These are phyloP conservation scores for Rhodamnia rubescens DNA, from an alignment of 345 rosid genomes.

Conservation along the genomic window DNA sequence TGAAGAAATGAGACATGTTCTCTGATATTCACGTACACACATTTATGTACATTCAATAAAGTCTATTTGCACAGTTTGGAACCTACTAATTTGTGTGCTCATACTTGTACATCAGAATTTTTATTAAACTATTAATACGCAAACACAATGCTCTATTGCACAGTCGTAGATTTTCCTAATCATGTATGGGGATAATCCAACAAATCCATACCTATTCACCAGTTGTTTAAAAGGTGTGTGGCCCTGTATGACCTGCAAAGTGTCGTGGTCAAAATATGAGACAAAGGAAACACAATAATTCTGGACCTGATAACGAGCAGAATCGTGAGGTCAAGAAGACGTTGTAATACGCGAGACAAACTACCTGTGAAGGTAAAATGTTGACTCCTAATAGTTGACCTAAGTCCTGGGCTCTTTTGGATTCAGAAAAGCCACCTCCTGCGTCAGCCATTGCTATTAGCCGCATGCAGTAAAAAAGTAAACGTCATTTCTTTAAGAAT, in stretches of 20 bases:
- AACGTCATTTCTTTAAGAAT: background rate
- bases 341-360: background rate
- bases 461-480: background rate
- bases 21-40: background rate
- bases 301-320: background rate
- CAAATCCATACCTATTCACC: slow-evolving; percentile 28
- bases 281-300: background rate
- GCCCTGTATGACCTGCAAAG: slow-evolving; percentile 69
- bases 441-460: background rate
- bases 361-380: slow-evolving; percentile 62
- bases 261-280: background rate
- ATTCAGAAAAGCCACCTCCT: slow-evolving; percentile 89
- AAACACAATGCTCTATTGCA: background rate
- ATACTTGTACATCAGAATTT: background rate
- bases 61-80: background rate
- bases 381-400: slow-evolving; percentile 45
- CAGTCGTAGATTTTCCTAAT: background rate
- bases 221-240: slow-evolving; percentile 74
- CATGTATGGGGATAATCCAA: background rate
- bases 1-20: background rate
- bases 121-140: background rate
- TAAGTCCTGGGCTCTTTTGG: slow-evolving; percentile 65
- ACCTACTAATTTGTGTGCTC: background rate
- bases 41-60: background rate
- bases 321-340: background rate